phyloP scores from a whole-genome alignment of 208 protist species.

The Naegleria gruberi region DNA sequence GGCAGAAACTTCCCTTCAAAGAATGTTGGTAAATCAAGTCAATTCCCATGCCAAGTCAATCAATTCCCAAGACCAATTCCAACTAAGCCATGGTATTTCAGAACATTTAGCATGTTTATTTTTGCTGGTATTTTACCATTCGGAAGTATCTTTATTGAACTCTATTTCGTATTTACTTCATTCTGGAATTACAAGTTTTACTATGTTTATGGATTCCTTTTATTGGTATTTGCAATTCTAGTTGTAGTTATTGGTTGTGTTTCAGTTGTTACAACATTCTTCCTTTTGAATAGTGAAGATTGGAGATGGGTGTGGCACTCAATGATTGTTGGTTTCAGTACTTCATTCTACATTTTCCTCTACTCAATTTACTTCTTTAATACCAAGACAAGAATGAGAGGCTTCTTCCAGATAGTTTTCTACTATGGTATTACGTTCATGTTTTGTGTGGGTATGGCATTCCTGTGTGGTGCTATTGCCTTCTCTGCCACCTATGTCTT shows the following conservation, averaged over 20 bases:
- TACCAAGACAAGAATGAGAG: conserved; percentile 72
- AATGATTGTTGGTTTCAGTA: conserved; percentile 68
- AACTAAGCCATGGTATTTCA: conserved; percentile 38
- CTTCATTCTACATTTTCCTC: conserved; percentile 63
- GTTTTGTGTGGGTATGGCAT: conserved; percentile 49
- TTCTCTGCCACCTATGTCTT: background rate
- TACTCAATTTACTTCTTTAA: conserved; percentile 83
- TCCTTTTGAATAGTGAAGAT: conserved; percentile 81
- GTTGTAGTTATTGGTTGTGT: conserved; percentile 73
- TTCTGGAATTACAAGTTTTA: conserved; percentile 94
- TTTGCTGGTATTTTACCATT: conserved; percentile 83
- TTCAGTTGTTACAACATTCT: conserved; percentile 73
- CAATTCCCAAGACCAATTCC: conserved; percentile 24
- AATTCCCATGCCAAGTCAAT: background rate
- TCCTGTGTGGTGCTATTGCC: conserved; percentile 32
- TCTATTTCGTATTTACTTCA: conserved; percentile 84
- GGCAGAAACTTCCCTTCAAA: conserved; percentile 50
- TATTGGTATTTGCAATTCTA: conserved; percentile 77
- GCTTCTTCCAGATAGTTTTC: conserved; percentile 72
- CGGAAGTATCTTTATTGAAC: conserved; percentile 85
- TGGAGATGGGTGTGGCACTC: conserved; percentile 82
- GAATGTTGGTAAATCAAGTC: background rate
- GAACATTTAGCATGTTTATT: conserved; percentile 45
- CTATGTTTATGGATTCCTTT: conserved; percentile 87
- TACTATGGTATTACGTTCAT: conserved; percentile 72